Conservation (phyloP, 2,329 filamentous ascomycete genomes). For the Neospermospora avenae region DNA sequence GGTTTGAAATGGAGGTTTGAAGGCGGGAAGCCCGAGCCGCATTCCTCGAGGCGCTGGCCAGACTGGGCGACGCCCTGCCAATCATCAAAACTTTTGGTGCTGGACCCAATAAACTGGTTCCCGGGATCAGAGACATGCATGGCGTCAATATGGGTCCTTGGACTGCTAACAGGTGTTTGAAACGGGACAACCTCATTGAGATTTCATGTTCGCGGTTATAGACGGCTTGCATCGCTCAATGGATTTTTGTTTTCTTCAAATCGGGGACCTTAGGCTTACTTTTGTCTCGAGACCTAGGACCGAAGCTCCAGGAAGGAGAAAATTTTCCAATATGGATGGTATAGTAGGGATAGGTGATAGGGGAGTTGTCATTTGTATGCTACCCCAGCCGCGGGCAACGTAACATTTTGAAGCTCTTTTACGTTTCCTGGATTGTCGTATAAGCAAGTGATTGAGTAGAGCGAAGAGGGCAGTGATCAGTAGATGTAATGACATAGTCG, state of each 20-base stretch:
- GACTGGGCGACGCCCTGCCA: slow-evolving; percentile 1
- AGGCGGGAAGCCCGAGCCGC: slow-evolving; percentile 1
- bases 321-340: too few species aligned
- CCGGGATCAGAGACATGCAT: background rate
- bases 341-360: background rate
- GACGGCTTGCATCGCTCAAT: background rate
- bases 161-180: background rate
- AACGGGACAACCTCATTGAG: background rate
- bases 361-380: background rate
- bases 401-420: too few species aligned
- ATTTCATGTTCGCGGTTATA: background rate
- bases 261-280: background rate
- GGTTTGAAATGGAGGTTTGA: background rate
- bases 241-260: background rate
- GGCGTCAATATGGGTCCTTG: background rate
- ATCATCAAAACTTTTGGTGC: slow-evolving; percentile 1
- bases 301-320: too few species aligned
- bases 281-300: too few species aligned
- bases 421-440: too few species aligned
- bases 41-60: slow-evolving; percentile 7
- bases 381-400: too few species aligned
- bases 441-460: too few species aligned
- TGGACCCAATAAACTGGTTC: background rate
- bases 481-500: too few species aligned
- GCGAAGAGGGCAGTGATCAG: too few species aligned